Conservation (phyloP, 2,329 filamentous ascomycete genomes). For the Microsporum ferrugineum region DNA sequence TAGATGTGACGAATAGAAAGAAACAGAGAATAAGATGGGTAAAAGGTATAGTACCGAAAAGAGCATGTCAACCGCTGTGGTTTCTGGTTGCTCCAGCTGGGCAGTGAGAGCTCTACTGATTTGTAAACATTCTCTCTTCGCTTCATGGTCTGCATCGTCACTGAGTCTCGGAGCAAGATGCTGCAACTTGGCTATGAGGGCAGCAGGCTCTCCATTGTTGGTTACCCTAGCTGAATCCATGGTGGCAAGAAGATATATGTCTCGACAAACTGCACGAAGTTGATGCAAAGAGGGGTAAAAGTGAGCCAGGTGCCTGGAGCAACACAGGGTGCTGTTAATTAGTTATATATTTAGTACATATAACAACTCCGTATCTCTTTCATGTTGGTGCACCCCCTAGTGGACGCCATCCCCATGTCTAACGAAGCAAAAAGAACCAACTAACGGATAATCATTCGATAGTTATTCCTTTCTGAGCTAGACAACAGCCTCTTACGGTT, state of each 20-base stretch:
- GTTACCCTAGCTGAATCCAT: background rate
- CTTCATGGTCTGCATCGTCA: background rate
- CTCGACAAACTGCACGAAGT: background rate
- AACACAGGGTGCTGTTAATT: background rate
- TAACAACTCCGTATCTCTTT: background rate
- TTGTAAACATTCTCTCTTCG: background rate
- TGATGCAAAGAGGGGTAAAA: background rate
- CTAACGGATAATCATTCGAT: background rate
- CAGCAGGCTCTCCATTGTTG: background rate
- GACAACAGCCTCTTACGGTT: too few relatives aligned
- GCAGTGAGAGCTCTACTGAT: background rate
- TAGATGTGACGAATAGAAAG: background rate
- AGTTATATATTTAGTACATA: background rate
- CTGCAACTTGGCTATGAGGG: background rate
- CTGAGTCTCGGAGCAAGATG: background rate
- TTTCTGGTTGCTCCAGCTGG: slow-evolving; percentile 5
- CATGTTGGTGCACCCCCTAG: background rate
- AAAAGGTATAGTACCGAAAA: slow-evolving; percentile 2
- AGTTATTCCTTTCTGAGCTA: background rate
- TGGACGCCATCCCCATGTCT: background rate
- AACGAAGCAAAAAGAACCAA: background rate
- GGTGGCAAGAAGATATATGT: background rate
- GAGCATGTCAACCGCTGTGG: slow-evolving; percentile 1
- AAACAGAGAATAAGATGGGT: background rate
- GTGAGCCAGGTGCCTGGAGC: background rate